Percentiles rank a stretch among this genome's conserved stretches.
Conservation (phyloP, 331 rosid species). For the Phaseolus coccineus region DNA sequence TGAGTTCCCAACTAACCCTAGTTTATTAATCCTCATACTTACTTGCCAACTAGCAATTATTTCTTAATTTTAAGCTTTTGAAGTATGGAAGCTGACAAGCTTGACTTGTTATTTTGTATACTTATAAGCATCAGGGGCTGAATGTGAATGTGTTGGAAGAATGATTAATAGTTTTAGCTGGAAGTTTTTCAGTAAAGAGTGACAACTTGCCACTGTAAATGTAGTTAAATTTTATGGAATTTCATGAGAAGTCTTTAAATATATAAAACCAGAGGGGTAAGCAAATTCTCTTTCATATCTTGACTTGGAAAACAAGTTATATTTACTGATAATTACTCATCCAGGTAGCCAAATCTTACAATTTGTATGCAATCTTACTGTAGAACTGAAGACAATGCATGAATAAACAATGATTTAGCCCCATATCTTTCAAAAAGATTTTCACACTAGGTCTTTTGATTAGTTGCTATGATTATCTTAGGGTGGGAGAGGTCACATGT, state of each 20-base stretch:
- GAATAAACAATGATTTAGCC: background rate
- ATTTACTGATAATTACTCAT: background rate
- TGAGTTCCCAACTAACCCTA: too few relatives aligned
- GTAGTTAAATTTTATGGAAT: background rate
- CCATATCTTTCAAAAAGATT: background rate
- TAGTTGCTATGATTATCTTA: constrained; percentile 61
- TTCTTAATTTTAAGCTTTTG: background rate
- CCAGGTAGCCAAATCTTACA: background rate
- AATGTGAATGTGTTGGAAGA: background rate
- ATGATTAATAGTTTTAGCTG: background rate
- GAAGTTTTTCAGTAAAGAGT: background rate
- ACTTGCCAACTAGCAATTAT: background rate
- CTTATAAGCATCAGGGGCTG: constrained; percentile 12
- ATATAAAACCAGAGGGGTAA: background rate
- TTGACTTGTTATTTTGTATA: background rate
- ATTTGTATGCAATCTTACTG: background rate
- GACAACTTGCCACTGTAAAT: background rate
- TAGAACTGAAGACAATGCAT: background rate
- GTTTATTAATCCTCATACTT: background rate
- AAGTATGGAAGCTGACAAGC: background rate
- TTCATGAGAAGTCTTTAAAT: background rate
- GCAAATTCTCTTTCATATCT: background rate
- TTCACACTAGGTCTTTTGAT: background rate
- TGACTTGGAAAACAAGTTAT: background rate
- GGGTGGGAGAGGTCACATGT: too few relatives aligned